Conservation (phyloP, 2,329 filamentous ascomycete species). For the Dryadomyces sulphureus region DNA sequence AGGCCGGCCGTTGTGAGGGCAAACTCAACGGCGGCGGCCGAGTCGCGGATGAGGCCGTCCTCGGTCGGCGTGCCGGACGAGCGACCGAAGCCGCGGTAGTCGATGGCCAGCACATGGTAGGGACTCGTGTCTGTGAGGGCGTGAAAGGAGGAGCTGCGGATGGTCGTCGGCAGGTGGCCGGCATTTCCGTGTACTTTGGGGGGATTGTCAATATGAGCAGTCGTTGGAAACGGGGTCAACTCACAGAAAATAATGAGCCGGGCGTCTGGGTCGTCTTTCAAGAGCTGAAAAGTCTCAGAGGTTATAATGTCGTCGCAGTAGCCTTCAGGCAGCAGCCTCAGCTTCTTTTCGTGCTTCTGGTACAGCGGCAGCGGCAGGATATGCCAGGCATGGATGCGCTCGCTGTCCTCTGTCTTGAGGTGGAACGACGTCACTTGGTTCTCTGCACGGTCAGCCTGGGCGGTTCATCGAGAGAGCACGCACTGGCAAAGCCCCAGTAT, state of each 20-base stretch:
- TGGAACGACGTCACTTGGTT: conserved; percentile 83
- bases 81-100: conserved; percentile 78
- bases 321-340: conserved; percentile 37
- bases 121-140: conserved; percentile 56
- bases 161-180: conserved; percentile 67
- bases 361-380: conserved; percentile 70
- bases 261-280: conserved; percentile 48
- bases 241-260: conserved; percentile 50
- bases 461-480: background rate
- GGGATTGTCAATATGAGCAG: background rate
- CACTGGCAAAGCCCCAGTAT: conserved; percentile 74
- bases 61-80: conserved; percentile 73
- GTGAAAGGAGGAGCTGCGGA: conserved; percentile 65
- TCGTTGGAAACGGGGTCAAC: conserved; percentile 12
- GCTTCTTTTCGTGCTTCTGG: conserved; percentile 48
- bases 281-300: conserved; percentile 43
- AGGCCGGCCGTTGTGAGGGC: conserved; percentile 50
- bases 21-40: conserved; percentile 57
- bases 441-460: conserved; percentile 28
- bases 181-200: conserved; percentile 47
- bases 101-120: conserved; percentile 73
- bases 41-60: conserved; percentile 67
- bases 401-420: conserved; percentile 58
- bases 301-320: conserved; percentile 37
- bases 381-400: conserved; percentile 80